phyloP scores from a whole-genome alignment of 148 eudicot genomes.

The Amaranthus hypochondriacus region DNA sequence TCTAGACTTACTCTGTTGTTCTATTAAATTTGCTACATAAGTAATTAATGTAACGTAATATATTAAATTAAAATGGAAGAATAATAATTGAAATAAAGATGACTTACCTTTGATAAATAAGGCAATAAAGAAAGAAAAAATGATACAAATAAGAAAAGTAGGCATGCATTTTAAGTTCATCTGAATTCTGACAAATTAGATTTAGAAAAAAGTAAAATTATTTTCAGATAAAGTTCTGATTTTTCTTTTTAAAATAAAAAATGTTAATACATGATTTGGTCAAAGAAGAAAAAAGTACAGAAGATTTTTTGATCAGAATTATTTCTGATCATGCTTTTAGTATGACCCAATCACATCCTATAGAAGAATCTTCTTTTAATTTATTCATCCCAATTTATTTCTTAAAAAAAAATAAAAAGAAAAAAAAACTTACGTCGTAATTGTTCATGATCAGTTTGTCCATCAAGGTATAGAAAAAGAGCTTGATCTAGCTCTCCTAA shows the following conservation, averaged over 20 bases:
- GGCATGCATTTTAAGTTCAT: conserved; percentile 26
- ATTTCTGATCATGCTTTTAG: conserved; percentile 34
- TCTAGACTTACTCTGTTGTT: conserved; percentile 2
- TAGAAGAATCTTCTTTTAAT: conserved; percentile 22
- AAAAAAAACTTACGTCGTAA: conserved; percentile 52
- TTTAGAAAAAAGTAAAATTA: neutral
- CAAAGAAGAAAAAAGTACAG: conserved; percentile 27
- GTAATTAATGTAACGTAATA: no score
- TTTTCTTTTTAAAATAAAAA: neutral
- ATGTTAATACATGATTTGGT: conserved; percentile 21
- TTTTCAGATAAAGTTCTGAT: neutral
- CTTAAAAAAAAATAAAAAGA: neutral
- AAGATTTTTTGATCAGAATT: conserved; percentile 22
- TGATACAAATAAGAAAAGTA: conserved; percentile 4
- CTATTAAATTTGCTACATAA: no score
- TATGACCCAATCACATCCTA: conserved; percentile 28
- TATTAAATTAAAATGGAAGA: neutral
- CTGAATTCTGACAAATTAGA: conserved; percentile 5
- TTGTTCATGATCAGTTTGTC: conserved; percentile 51
- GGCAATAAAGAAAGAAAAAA: neutral
- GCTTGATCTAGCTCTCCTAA: conserved; percentile 91
- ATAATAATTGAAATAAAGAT: neutral
- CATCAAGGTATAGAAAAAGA: conserved; percentile 67
- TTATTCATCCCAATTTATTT: neutral
- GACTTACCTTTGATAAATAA: conserved; percentile 2